These are phyloP conservation scores for Peronospora farinosa DNA, from an alignment of 352 stramenopile genomes.

Conservation along the genomic window DNA sequence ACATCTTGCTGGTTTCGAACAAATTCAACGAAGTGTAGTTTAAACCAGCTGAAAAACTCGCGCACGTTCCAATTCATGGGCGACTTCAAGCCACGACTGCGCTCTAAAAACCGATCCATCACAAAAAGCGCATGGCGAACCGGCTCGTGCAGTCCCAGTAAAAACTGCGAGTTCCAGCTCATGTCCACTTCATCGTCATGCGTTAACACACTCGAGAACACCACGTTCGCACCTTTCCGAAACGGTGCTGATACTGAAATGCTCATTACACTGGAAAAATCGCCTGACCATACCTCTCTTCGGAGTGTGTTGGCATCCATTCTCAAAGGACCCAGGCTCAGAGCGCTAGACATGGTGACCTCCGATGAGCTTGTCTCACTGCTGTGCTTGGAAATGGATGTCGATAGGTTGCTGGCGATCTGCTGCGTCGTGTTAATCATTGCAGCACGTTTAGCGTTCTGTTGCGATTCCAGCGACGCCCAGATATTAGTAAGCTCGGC, in stretches of 20 bases:
- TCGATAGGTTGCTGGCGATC: slow-evolving; percentile 24
- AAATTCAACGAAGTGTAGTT: slow-evolving; percentile 75
- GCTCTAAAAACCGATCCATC: slow-evolving; percentile 74
- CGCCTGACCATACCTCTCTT: slow-evolving; percentile 35
- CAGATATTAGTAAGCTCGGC: slow-evolving; percentile 54
- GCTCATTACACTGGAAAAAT: slow-evolving; percentile 35
- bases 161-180: slow-evolving; percentile 71
- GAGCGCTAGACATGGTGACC: slow-evolving; percentile 9
- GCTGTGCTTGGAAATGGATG: slow-evolving; percentile 37
- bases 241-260: slow-evolving; percentile 40
- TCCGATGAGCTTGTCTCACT: slow-evolving; percentile 28
- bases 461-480: slow-evolving; percentile 26
- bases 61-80: slow-evolving; percentile 45
- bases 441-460: slow-evolving; percentile 15
- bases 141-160: slow-evolving; percentile 72
- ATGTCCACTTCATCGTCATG: slow-evolving; percentile 40
- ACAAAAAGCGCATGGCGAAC: slow-evolving; percentile 76
- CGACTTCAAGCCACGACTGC: slow-evolving; percentile 39
- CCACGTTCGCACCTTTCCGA: slow-evolving; percentile 35
- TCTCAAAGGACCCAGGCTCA: slow-evolving; percentile 24
- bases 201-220: slow-evolving; percentile 68
- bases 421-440: slow-evolving; percentile 27
- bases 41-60: slow-evolving; percentile 81
- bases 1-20: slow-evolving; percentile 63
- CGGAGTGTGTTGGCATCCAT: slow-evolving; percentile 32